Conservation (phyloP, 768 basidiomycete species). For the Auricularia sp. region DNA sequence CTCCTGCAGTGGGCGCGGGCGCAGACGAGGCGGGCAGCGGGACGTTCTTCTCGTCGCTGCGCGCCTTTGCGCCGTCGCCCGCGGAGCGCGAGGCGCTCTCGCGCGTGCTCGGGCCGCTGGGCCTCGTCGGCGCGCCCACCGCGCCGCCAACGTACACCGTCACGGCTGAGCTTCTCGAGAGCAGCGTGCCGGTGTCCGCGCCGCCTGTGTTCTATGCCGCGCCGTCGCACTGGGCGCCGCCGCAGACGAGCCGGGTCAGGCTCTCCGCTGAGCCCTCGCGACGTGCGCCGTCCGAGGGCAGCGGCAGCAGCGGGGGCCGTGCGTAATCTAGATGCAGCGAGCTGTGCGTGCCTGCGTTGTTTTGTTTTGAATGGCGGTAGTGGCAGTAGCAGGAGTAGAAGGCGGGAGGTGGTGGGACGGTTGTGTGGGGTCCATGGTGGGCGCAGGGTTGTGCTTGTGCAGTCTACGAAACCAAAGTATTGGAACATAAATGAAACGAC, state of each 20-base stretch:
- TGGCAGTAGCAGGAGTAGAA: neutral
- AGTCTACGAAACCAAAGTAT: neutral
- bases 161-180: neutral
- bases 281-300: neutral
- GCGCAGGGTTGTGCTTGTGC: neutral
- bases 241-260: neutral
- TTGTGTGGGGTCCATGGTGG: neutral
- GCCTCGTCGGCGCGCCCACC: neutral
- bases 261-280: neutral
- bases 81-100: conserved; percentile 79
- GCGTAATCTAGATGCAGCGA: neutral
- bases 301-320: neutral
- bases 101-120: conserved; percentile 46
- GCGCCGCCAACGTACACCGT: neutral
- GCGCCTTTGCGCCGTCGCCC: conserved; percentile 81
- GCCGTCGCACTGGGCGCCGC: neutral
- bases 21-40: conserved; percentile 9
- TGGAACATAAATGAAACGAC: neutral
- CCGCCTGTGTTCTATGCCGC: neutral
- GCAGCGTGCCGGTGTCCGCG: neutral
- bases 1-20: conserved; percentile 14
- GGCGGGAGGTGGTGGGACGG: neutral
- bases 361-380: neutral
- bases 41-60: conserved; percentile 37
- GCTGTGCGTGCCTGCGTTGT: neutral